A percentile compares a stretch with the other conserved stretches of the same genome.
These are phyloP conservation scores for Scenedesmus sp. DNA, from an alignment of 163 green algal genomes.

Conservation along the genomic window DNA sequence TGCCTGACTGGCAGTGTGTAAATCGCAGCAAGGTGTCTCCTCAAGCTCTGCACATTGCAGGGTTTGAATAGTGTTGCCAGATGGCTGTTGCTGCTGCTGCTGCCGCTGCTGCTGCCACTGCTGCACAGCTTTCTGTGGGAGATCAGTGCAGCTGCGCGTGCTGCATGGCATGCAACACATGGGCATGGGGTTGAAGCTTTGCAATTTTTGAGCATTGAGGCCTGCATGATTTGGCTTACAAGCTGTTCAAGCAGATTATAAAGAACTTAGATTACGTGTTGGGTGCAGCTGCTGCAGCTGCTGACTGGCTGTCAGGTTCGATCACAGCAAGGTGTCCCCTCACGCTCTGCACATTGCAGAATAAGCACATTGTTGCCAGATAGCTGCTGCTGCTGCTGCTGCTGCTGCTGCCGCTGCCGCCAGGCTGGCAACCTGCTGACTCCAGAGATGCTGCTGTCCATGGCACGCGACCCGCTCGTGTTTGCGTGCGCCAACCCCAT, in stretches of 20 bases:
- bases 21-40: too few species aligned
- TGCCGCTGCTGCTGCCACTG: too few species aligned
- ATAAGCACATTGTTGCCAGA: background rate
- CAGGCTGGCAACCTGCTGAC: slow-evolving; percentile 55
- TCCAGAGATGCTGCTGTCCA: slow-evolving; percentile 58
- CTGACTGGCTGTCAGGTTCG: too few species aligned
- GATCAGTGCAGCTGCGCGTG: background rate
- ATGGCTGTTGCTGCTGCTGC: too few species aligned
- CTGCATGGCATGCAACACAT: background rate
- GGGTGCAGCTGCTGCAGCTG: too few species aligned
- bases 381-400: background rate
- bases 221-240: background rate
- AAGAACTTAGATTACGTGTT: too few species aligned
- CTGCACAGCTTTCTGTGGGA: background rate
- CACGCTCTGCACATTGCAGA: background rate
- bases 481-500: slow-evolving; percentile 63
- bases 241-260: too few species aligned
- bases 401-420: background rate
- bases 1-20: too few species aligned
- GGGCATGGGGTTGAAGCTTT: too few species aligned
- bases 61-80: too few species aligned
- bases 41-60: too few species aligned
- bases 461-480: slow-evolving; percentile 58
- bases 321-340: too few species aligned
- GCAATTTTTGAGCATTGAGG: background rate